phyloP scores from a whole-genome alignment of 148 eudicot genomes.

The Dianthus caryophyllus region DNA sequence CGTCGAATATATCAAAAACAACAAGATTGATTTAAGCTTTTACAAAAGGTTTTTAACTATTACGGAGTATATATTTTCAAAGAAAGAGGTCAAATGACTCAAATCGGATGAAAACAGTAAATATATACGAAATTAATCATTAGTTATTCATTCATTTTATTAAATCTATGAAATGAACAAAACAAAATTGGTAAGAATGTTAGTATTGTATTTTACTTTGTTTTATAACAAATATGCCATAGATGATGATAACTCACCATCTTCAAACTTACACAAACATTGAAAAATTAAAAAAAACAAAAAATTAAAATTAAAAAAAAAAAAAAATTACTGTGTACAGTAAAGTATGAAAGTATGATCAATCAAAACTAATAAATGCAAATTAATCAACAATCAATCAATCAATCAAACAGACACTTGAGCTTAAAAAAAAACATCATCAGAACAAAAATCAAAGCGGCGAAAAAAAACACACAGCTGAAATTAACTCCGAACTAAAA shows the following conservation, averaged over 20 bases:
- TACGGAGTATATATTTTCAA: no score
- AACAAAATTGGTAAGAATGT: no score
- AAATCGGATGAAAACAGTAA: no score
- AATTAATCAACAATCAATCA: not conserved
- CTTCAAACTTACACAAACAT: not conserved
- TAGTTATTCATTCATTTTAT: no score
- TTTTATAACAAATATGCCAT: no score
- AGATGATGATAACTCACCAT: not conserved
- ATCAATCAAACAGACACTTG: not conserved
- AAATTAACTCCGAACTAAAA: slow-evolving; percentile 2
- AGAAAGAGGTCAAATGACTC: no score
- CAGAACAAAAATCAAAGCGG: not conserved
- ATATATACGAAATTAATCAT: no score
- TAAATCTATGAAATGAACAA: no score
- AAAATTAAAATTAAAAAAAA: not conserved
- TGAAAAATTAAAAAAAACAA: not conserved
- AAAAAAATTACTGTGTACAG: not conserved
- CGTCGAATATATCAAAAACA: no score
- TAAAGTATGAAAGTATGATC: not conserved
- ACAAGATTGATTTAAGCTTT: no score
- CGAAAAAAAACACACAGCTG: not conserved
- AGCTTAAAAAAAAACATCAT: slow-evolving; percentile 1
- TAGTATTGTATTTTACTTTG: no score
- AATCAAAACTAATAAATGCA: not conserved
- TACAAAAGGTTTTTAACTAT: no score